Evolutionary conservation across 495 filamentous ascomycete species (phyloP).

Genomic region (Tetracladium setigerum): DNA sequence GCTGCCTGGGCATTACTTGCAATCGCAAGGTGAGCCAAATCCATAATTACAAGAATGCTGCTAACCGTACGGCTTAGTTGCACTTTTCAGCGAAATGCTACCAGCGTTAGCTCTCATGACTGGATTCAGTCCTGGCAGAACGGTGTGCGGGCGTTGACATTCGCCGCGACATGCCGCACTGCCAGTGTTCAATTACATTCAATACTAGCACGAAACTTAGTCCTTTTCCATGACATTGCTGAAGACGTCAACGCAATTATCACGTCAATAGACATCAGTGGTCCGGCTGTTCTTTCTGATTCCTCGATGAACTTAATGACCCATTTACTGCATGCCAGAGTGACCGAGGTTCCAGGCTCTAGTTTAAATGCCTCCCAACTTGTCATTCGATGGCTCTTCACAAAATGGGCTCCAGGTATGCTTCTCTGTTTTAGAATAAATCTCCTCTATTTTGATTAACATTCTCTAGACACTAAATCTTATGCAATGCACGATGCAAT

Average conservation of each 20-base stretch:
- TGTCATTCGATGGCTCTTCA: conserved; percentile 71
- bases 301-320: conserved; percentile 69
- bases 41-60: background rate
- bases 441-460: background rate
- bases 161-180: conserved; percentile 63
- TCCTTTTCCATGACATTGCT: conserved; percentile 54
- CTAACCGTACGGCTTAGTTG: conserved; percentile 27
- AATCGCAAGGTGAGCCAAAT: conserved; percentile 19
- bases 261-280: conserved; percentile 67
- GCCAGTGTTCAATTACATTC: conserved; percentile 70
- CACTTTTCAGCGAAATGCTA: conserved; percentile 32
- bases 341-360: conserved; percentile 54
- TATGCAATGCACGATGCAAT: conserved; percentile 11
- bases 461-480: conserved; percentile 15
- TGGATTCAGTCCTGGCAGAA: conserved; percentile 78
- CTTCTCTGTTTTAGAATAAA: background rate
- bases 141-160: conserved; percentile 59
- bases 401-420: conserved; percentile 60
- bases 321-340: conserved; percentile 49
- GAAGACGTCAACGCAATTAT: conserved; percentile 62
- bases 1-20: conserved; percentile 19
- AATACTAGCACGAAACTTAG: conserved; percentile 53
- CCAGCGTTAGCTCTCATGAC: conserved; percentile 11
- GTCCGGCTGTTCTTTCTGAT: conserved; percentile 73
- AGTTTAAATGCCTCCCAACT: conserved; percentile 57